A percentile compares a stretch with the other conserved stretches of the same genome.
phyloP scores from a whole-genome alignment of 306 rosid genomes.

The Corylus heterophylla region DNA sequence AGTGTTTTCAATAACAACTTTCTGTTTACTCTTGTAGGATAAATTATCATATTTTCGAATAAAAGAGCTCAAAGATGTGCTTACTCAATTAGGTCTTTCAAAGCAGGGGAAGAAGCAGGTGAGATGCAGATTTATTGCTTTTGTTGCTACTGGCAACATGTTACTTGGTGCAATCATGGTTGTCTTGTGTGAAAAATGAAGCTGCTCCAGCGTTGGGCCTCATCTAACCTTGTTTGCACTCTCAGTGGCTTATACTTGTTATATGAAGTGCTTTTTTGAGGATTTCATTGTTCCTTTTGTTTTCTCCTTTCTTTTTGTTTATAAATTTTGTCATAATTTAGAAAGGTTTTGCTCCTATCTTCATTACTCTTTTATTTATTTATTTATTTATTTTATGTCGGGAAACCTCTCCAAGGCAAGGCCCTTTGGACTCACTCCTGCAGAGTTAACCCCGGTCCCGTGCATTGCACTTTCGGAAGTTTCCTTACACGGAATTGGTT shows the following conservation, averaged over 20 bases:
- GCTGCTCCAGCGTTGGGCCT: conserved; percentile 7
- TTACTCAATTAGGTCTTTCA: conserved; percentile 80
- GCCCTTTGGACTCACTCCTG: too few species aligned
- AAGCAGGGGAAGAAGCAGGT: conserved; percentile 99
- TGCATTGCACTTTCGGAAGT: too few species aligned
- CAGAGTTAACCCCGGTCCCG: too few species aligned
- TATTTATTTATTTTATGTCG: too few species aligned
- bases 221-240: conserved; percentile 6
- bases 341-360: neutral
- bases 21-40: conserved; percentile 50
- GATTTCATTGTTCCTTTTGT: neutral
- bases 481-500: too few species aligned
- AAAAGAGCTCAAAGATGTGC: conserved; percentile 96
- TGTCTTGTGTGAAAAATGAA: neutral
- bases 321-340: neutral
- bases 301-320: too few species aligned
- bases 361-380: neutral
- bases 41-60: conserved; percentile 82
- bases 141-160: conserved; percentile 14
- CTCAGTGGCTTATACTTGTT: neutral
- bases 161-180: conserved; percentile 7
- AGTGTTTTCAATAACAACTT: neutral
- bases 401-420: too few species aligned
- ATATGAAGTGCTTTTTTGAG: neutral
- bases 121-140: conserved; percentile 30